Evolutionary conservation across 2,329 filamentous ascomycete genomes (phyloP).

Genomic region (Colletotrichum eleusines): DNA sequence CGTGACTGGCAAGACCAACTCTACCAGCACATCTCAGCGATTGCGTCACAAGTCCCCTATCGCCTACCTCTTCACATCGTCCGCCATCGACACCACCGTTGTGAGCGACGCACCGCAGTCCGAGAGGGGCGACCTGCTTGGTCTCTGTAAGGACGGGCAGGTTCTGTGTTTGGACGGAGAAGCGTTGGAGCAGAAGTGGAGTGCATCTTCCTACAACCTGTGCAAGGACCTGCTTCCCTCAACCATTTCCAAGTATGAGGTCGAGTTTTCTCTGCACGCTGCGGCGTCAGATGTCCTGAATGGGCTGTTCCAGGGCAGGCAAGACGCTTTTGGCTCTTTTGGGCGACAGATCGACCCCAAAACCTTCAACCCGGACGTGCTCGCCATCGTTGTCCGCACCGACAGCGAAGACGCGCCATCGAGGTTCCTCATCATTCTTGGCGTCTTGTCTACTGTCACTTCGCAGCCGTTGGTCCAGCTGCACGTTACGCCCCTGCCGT

Average conservation of each 20-base stretch:
- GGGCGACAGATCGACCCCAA: constrained; percentile 59
- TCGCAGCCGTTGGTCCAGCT: constrained; percentile 51
- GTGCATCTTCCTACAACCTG: constrained; percentile 56
- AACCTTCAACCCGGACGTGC: constrained; percentile 63
- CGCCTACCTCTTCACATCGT: constrained; percentile 57
- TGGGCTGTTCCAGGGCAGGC: constrained; percentile 67
- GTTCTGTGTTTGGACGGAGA: constrained; percentile 72
- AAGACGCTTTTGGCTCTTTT: constrained; percentile 65
- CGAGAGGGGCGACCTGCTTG: constrained; percentile 58
- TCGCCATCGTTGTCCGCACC: constrained; percentile 63
- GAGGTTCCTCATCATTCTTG: constrained; percentile 53
- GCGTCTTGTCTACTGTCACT: constrained; percentile 44
- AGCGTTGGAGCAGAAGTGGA: constrained; percentile 61
- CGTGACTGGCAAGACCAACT: constrained; percentile 63
- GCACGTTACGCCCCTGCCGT: constrained; percentile 54
- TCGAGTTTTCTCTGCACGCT: constrained; percentile 64
- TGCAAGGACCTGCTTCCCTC: constrained; percentile 55
- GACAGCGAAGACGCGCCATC: constrained; percentile 39
- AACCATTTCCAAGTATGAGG: constrained; percentile 52
- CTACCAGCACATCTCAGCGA: constrained; percentile 59
- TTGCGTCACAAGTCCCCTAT: constrained; percentile 52
- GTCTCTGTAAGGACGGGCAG: constrained; percentile 71
- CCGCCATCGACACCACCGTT: constrained; percentile 41
- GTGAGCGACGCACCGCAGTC: constrained; percentile 1
- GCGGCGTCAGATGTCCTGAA: constrained; percentile 62